Percentiles rank a stretch among this genome's conserved stretches.
These are phyloP conservation scores for Sporormia fimetaria DNA, from an alignment of 495 filamentous ascomycete species.

Conservation along the genomic window DNA sequence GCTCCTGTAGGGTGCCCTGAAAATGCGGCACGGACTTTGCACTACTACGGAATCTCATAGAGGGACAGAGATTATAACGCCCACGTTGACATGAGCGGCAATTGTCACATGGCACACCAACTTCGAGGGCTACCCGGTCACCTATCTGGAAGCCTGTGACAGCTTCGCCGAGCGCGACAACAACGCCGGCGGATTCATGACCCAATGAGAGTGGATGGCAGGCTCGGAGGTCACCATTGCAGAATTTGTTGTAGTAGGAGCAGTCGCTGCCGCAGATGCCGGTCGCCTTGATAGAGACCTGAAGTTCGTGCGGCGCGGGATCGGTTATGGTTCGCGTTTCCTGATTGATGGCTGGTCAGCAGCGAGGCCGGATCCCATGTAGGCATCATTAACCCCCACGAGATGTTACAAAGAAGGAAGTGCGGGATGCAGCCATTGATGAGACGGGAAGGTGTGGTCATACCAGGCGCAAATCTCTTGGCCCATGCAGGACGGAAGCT, in stretches of 20 bases:
- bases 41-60: slow-evolving; percentile 30
- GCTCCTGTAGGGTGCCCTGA: slow-evolving; percentile 30
- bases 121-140: slow-evolving; percentile 29
- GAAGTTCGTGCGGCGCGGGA: slow-evolving; percentile 28
- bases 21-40: slow-evolving; percentile 31
- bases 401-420: slow-evolving; percentile 17
- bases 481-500: slow-evolving; percentile 29
- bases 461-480: slow-evolving; percentile 31
- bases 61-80: slow-evolving; percentile 30
- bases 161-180: slow-evolving; percentile 27
- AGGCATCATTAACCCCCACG: slow-evolving; percentile 12
- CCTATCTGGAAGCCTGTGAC: slow-evolving; percentile 28
- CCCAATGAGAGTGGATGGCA: slow-evolving; percentile 25
- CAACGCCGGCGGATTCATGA: slow-evolving; percentile 28
- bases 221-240: slow-evolving; percentile 29
- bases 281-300: slow-evolving; percentile 29
- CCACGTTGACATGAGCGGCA: slow-evolving; percentile 30
- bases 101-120: slow-evolving; percentile 29
- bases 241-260: slow-evolving; percentile 29
- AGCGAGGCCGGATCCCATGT: too few species aligned
- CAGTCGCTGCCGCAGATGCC: slow-evolving; percentile 30
- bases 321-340: slow-evolving; percentile 27
- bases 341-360: slow-evolving; percentile 22
- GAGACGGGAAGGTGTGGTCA: slow-evolving; percentile 18
- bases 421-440: slow-evolving; percentile 18